phyloP scores from a whole-genome alignment of 2,329 filamentous ascomycete genomes.

The Knufia petricola region DNA sequence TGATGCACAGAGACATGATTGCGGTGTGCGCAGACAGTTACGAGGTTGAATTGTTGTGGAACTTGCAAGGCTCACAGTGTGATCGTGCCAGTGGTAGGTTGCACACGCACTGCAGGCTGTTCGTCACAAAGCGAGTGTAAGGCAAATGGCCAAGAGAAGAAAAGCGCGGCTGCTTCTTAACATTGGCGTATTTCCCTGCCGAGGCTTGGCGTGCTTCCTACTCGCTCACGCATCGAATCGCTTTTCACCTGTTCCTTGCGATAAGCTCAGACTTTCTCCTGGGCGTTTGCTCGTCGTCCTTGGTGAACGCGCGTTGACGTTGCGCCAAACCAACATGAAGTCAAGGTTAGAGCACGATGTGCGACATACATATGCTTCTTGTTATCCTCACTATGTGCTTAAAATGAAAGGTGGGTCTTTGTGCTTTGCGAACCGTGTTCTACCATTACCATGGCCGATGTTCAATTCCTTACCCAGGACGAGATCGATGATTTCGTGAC shows the following conservation, averaged over 20 bases:
- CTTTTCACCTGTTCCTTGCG: not conserved
- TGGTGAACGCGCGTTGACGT: not conserved
- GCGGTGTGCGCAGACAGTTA: not conserved
- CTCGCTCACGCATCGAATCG: not conserved
- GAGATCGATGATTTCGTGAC: slow-evolving; percentile 46
- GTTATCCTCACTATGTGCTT: not conserved
- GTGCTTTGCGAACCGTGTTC: not conserved
- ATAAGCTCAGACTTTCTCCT: not conserved
- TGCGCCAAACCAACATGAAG: not conserved
- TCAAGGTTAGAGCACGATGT: not conserved
- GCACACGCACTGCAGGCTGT: not conserved
- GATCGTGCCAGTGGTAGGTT: too few relatives aligned
- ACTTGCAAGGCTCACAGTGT: too few relatives aligned
- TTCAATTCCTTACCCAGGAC: slow-evolving; percentile 34
- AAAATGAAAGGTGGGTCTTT: not conserved
- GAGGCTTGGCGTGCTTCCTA: slow-evolving; percentile 3
- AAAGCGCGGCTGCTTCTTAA: not conserved
- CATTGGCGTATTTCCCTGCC: not conserved
- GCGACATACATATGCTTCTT: not conserved
- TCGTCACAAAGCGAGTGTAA: not conserved
- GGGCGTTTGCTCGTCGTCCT: not conserved
- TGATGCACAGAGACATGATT: slow-evolving; percentile 75
- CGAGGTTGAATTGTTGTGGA: not conserved
- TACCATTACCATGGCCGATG: slow-evolving; percentile 4
- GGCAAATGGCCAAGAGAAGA: not conserved